Evolutionary conservation across 345 rosid genomes (phyloP), one percentile per base, ranked within the genome.

Genomic region (Brassica nigra): DNA sequence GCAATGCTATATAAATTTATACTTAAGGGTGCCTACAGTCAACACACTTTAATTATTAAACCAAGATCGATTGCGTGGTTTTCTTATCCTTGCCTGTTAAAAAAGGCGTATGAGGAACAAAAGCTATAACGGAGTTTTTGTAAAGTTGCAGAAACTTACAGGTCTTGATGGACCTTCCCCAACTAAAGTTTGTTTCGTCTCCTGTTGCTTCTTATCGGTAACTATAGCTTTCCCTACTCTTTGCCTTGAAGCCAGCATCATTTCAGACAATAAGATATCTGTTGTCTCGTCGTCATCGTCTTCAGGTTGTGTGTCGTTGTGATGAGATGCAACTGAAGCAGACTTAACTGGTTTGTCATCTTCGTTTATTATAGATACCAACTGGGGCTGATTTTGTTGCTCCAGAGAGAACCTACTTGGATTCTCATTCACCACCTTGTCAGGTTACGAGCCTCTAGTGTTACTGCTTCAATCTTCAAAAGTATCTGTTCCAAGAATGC

Each of bases 361-460:
- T 76, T 83, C 89, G 61, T 59, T 81, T 80, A 80, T 68, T 75
- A 78, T 83, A 78, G 18, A 18, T 18, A 76, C 74, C 75, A 77
- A 47, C 76, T 29, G 52, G 27, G 78, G 76, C 73, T 81, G 76
- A 68, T 81, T 85, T 74, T 74, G 82, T 62, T 74, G 83, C 72
- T 82, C 88, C 0, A 86, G 85, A 65, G 86, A 81, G 64, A 89
- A 87, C 79, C 84, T 90, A 77, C 63, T 75, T 30, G 90, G 91
- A 76, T 82, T 88, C 69, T 88, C 93, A 76, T 73, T 83, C 77
- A 86, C 63, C 78, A 91, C 83, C 80, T 87, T 89, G 64, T 91
- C 85, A 89, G 76, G 71, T 76, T 84, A 42, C 61, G 75, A 20
- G 84, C 83, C 76, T 83, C 85, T 1, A 84, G 83, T 62, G 82